These are phyloP conservation scores for Esteya vermicola DNA, from an alignment of 2,329 filamentous ascomycete genomes.

Conservation along the genomic window DNA sequence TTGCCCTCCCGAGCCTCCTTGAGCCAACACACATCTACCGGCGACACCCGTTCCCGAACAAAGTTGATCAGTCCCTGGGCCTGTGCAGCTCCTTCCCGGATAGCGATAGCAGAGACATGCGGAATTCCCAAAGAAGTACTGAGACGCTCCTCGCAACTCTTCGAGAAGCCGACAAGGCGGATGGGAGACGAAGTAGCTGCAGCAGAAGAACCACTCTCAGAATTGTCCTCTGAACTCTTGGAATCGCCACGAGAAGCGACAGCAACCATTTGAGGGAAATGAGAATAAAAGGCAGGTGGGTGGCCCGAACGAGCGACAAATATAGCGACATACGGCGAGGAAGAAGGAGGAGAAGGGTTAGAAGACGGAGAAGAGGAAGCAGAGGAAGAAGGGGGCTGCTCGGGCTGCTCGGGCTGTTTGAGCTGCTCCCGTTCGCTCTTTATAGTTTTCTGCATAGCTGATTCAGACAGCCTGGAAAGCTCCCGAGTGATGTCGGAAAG, in stretches of 20 bases:
- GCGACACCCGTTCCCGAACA: conserved; percentile 34
- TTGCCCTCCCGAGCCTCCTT: conserved; percentile 24
- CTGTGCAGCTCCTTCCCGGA: conserved; percentile 41
- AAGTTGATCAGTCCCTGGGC: conserved; percentile 42
- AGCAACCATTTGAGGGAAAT: conserved; percentile 36
- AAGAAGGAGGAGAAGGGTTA: too few species aligned
- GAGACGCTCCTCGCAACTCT: conserved; percentile 41
- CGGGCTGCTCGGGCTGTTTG: too few species aligned
- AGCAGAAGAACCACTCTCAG: background rate
- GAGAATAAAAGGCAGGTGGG: conserved; percentile 41
- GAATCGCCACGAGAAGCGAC: conserved; percentile 24
- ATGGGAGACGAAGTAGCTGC: conserved; percentile 18
- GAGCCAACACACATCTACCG: conserved; percentile 43
- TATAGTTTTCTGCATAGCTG: too few species aligned
- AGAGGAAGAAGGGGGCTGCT: too few species aligned
- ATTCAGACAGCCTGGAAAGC: too few species aligned
- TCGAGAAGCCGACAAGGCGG: conserved; percentile 49
- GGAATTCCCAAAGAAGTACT: conserved; percentile 44
- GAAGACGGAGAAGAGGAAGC: too few species aligned
- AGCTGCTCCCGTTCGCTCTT: too few species aligned
- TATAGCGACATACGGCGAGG: conserved; percentile 33
- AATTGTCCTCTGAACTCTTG: background rate
- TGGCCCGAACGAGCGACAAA: conserved; percentile 46
- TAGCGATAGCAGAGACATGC: conserved; percentile 48
- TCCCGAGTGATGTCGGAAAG: conserved; percentile 47